phyloP scores from a whole-genome alignment of 192 early-diverging fungal genomes.

The Umbelopsis sp. region DNA sequence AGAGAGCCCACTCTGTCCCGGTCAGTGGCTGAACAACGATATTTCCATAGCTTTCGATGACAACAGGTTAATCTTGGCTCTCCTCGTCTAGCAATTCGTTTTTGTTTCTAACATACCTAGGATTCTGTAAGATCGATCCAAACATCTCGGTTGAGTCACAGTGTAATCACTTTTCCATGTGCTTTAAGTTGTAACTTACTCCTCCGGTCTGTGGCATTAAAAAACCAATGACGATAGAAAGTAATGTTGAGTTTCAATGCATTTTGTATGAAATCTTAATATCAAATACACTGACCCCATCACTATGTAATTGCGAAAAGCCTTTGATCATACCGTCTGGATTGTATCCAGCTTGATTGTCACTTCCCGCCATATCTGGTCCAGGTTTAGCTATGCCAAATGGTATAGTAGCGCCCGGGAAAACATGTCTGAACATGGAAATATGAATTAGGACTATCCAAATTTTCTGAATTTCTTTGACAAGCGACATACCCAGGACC shows the following conservation, averaged over 20 bases:
- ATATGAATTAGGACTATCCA: no score
- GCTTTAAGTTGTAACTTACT: background rate
- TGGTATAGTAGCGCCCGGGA: slow-evolving; percentile 32
- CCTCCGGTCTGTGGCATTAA: background rate
- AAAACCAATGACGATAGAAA: no score
- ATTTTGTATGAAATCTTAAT: no score
- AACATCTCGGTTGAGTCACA: no score
- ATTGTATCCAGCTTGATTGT: slow-evolving; percentile 36
- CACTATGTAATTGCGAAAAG: slow-evolving; percentile 33
- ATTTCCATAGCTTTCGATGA: background rate
- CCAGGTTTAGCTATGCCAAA: slow-evolving; percentile 42
- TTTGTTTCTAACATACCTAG: background rate
- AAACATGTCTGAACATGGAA: background rate
- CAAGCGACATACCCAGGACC: background rate
- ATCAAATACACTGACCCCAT: background rate
- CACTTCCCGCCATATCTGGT: slow-evolving; percentile 25
- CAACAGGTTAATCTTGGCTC: no score
- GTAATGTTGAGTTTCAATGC: no score
- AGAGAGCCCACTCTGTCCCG: background rate
- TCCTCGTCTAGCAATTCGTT: no score
- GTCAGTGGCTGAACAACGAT: background rate
- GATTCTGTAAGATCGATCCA: slow-evolving; percentile 3
- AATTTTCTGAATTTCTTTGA: background rate
- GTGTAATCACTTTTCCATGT: no score
- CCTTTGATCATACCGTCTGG: slow-evolving; percentile 20